phyloP scores from a whole-genome alignment of 306 rosid genomes.

The Betula pendula region DNA sequence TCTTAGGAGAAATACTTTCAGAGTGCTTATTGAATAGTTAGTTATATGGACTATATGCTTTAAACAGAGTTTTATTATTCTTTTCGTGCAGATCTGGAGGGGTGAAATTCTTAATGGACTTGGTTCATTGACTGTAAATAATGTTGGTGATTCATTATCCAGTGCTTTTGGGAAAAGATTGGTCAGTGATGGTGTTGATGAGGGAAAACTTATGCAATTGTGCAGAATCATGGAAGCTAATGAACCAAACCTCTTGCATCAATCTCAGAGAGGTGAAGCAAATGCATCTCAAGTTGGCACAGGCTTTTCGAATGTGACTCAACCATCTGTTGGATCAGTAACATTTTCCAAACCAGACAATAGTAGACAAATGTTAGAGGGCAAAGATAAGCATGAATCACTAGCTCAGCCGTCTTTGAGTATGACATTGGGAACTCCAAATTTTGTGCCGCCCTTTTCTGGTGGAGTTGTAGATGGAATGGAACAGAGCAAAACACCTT shows the following conservation, averaged over 20 bases:
- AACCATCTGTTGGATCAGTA: slow-evolving; percentile 54
- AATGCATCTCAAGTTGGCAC: slow-evolving; percentile 47
- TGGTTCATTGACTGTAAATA: slow-evolving; percentile 40
- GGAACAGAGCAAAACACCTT: slow-evolving; percentile 57
- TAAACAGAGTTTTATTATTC: slow-evolving; percentile 23
- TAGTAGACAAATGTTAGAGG: slow-evolving; percentile 52
- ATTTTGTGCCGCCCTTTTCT: slow-evolving; percentile 48
- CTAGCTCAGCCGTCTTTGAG: slow-evolving; percentile 61
- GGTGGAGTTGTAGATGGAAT: slow-evolving; percentile 56
- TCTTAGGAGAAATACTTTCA: neutral
- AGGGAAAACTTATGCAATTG: slow-evolving; percentile 80
- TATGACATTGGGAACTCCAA: slow-evolving; percentile 74
- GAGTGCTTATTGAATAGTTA: slow-evolving; percentile 5
- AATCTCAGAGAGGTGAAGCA: slow-evolving; percentile 45
- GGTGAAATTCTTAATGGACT: slow-evolving; percentile 49
- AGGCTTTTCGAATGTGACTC: slow-evolving; percentile 50
- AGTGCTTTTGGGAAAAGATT: slow-evolving; percentile 46
- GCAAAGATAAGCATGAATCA: slow-evolving; percentile 48
- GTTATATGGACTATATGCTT: slow-evolving; percentile 7
- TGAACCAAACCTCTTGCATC: slow-evolving; percentile 52
- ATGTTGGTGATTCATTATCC: slow-evolving; percentile 46
- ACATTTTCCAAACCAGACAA: slow-evolving; percentile 53
- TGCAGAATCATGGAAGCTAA: slow-evolving; percentile 84
- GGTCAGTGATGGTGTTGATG: slow-evolving; percentile 48
- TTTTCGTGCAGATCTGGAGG: slow-evolving; percentile 51